Evolutionary conservation across 495 filamentous ascomycete genomes (phyloP).

Genomic region (Xylaria venustula): DNA sequence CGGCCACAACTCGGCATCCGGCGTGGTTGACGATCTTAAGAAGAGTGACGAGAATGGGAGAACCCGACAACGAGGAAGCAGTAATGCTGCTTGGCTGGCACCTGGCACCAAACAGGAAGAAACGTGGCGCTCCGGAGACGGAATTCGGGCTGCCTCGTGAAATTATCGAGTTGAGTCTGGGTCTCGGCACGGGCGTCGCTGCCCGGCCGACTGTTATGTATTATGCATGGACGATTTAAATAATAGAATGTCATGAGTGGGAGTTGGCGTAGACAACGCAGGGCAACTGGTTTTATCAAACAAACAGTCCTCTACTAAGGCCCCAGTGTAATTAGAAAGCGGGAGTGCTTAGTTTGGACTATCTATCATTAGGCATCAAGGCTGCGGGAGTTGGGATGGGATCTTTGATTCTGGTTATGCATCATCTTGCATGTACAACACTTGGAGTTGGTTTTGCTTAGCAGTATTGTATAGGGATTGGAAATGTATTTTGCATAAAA

Average conservation of each 20-base stretch:
- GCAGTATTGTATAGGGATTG: too few relatives aligned
- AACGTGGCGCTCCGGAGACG: conserved; percentile 68
- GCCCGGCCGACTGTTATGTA: conserved; percentile 6
- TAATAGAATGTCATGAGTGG: conserved; percentile 8
- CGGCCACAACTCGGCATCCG: conserved; percentile 30
- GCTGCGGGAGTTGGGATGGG: conserved; percentile 14
- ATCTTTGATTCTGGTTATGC: conserved; percentile 3
- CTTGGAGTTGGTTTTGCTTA: neutral
- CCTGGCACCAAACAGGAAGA: conserved; percentile 77
- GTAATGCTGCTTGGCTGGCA: conserved; percentile 64
- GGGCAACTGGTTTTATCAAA: conserved; percentile 6
- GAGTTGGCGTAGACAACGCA: conserved; percentile 11
- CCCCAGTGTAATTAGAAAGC: neutral
- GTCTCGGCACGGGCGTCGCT: neutral
- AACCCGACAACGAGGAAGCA: conserved; percentile 54
- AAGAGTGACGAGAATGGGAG: conserved; percentile 58
- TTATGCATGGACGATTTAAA: conserved; percentile 17
- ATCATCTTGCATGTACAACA: conserved; percentile 2
- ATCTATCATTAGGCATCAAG: conserved; percentile 3
- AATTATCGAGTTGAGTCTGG: neutral
- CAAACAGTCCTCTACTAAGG: neutral
- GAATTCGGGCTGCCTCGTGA: conserved; percentile 18
- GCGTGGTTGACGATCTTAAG: conserved; percentile 49
- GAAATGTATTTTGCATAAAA: conserved; percentile 8
- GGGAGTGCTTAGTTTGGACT: neutral